Base-by-base conservation (phyloP, 1,139 yeast species). In the Candida smagusa region DNA sequence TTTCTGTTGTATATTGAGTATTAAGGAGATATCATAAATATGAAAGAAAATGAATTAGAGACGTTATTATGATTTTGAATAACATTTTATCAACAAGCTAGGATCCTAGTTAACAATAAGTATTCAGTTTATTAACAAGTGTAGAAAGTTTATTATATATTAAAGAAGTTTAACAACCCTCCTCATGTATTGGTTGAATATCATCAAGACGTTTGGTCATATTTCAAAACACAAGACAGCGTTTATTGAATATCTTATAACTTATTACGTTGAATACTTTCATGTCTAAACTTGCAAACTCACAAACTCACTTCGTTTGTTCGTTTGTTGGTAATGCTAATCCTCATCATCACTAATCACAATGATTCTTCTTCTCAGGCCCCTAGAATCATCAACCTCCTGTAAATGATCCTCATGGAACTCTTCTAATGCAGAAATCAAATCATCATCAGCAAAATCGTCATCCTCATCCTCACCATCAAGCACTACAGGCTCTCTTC, bases 361-460 rank as follows among this genome's bases (percentile, higher is more conserved):
- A 13, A 39, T 39, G 25, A 45, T 33, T 24, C 40, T 34, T 39
- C 22, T 31, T n/a, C 32, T 38, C 28, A 31, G 23, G n/a, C 33
- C 26, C 31, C 38, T 31, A 23, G 36, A 33, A 11, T 38, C 42
- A 12, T 39, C 46, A 4, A 33, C 38, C 31, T 47, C 49, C 19
- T 43, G 40, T 16, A 48, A 35, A 28, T 48, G 52, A 6, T 39
- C 42, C 8, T 48, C 46, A 33, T 47, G 53, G 33, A 46, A 47
- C 28, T 42, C 52, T 32, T 47, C 50, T 39, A 48, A 41, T 2
- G 52, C 53, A 30, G 46, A 46, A 9, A 36, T 34, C 27, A 47
- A 39, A 30, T 49, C 53, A 23, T 47, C 51, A 31, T 44, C 47
- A 13, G 41, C 39, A 12, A 38, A 36, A 13, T 34, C 34, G n/a